Evolutionary conservation across 805 yeast species (phyloP).

Genomic region (Candida maltosa): DNA sequence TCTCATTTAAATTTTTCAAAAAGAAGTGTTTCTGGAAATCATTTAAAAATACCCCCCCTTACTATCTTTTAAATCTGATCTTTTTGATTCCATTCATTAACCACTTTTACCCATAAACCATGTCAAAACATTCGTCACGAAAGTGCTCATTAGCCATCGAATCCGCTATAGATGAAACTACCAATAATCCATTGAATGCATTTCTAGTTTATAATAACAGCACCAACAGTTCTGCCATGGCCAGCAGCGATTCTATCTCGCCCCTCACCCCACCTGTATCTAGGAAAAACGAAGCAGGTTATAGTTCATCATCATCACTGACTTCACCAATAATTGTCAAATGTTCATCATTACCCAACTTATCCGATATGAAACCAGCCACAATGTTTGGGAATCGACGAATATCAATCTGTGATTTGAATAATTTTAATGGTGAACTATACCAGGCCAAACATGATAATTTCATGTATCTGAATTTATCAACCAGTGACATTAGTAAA

Average conservation of each 20-base stretch:
- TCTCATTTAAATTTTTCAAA: too few relatives aligned
- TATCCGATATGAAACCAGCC: background rate
- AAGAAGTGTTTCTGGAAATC: too few relatives aligned
- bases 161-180: conserved; percentile 5
- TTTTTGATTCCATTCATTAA: too few relatives aligned
- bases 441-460: background rate
- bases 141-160: conserved; percentile 17
- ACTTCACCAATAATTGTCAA: background rate
- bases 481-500: conserved; percentile 1
- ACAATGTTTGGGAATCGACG: conserved; percentile 7
- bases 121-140: conserved; percentile 2
- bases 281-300: too few relatives aligned
- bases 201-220: conserved; percentile 14
- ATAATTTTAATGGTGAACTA: conserved; percentile 10
- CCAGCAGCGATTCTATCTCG: background rate
- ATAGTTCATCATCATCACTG: background rate
- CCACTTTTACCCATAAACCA: too few relatives aligned
- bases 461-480: background rate
- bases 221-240: background rate
- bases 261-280: background rate
- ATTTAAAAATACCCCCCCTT: too few relatives aligned
- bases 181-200: conserved; percentile 18
- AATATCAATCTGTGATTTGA: conserved; percentile 15
- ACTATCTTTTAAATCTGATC: too few relatives aligned
- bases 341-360: conserved; percentile 9